Percentiles rank a stretch among this genome's conserved stretches.
phyloP scores from a whole-genome alignment of 1,284 basidiomycete genomes.

The Trametes pubescens region DNA sequence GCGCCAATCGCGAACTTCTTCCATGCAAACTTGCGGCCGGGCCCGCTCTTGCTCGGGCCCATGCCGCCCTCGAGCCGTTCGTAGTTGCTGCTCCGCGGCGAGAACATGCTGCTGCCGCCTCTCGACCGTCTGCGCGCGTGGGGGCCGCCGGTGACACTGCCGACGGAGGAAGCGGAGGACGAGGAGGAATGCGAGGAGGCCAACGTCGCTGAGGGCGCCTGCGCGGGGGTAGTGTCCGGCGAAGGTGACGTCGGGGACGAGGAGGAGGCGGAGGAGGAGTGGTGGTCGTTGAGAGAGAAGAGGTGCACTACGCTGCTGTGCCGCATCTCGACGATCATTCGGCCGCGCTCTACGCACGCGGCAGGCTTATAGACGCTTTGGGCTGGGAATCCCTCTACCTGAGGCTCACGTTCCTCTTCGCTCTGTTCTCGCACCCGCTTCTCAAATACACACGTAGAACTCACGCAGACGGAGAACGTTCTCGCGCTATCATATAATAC shows the following conservation, averaged over 20 bases:
- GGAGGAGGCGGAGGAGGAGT: conserved; percentile 4
- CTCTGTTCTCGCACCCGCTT: neutral
- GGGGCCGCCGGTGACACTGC: conserved; percentile 5
- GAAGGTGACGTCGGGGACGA: conserved; percentile 13
- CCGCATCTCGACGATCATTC: conserved; percentile 12
- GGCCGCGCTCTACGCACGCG: neutral
- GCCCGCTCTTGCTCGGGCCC: conserved; percentile 49
- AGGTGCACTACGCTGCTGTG: conserved; percentile 12
- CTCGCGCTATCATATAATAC: neutral
- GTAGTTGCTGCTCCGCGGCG: conserved; percentile 61
- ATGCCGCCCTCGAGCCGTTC: conserved; percentile 72
- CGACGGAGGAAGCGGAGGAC: conserved; percentile 17
- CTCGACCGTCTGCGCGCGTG: conserved; percentile 21
- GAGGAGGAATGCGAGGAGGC: conserved; percentile 3
- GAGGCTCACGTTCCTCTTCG: neutral
- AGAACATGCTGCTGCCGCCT: conserved; percentile 42
- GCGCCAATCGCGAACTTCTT: conserved; percentile 71
- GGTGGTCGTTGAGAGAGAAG: conserved; percentile 20
- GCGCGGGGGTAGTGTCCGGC: conserved; percentile 16
- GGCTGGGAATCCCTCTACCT: conserved; percentile 2
- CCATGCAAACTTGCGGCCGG: conserved; percentile 58
- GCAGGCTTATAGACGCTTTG: neutral
- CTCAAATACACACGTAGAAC: neutral
- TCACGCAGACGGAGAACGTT: neutral
- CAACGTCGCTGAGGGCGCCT: conserved; percentile 4